A percentile compares a stretch with the other conserved stretches of the same genome.
phyloP scores from a whole-genome alignment of 257 asterid genomes.

The Solanum piurae region DNA sequence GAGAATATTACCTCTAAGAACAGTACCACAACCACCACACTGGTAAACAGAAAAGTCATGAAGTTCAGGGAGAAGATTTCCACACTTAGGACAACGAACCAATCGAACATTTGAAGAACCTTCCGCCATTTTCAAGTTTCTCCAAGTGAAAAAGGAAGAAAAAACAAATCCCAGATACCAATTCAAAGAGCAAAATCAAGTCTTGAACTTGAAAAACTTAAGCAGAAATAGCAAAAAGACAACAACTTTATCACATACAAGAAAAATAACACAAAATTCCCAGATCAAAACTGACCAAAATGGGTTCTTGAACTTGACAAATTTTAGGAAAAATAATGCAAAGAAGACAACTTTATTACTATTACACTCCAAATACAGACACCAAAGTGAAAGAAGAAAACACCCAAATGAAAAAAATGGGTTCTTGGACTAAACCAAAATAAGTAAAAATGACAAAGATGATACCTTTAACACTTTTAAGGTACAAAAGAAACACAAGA shows the following conservation, averaged over 20 bases:
- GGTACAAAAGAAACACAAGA: constrained; percentile 8
- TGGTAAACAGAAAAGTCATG: constrained; percentile 74
- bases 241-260: not conserved
- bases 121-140: constrained; percentile 35
- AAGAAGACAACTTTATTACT: not conserved
- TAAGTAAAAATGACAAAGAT: not conserved
- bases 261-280: not conserved
- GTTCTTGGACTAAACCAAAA: not conserved
- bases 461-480: not conserved
- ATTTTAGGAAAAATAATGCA: not conserved
- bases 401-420: not conserved
- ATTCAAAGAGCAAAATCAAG: not conserved
- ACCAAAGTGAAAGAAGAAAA: not conserved
- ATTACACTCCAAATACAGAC: not conserved
- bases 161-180: not conserved
- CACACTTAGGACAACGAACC: constrained; percentile 96
- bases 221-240: not conserved
- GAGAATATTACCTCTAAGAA: constrained; percentile 50
- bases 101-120: constrained; percentile 40
- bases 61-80: constrained; percentile 69
- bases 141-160: not conserved
- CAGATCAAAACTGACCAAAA: not conserved
- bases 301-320: not conserved
- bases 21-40: constrained; percentile 93
- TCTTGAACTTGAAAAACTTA: not conserved